Evolutionary conservation across 75 land plant species (phyloP).

Genomic region (Ceratopteris richardii): DNA sequence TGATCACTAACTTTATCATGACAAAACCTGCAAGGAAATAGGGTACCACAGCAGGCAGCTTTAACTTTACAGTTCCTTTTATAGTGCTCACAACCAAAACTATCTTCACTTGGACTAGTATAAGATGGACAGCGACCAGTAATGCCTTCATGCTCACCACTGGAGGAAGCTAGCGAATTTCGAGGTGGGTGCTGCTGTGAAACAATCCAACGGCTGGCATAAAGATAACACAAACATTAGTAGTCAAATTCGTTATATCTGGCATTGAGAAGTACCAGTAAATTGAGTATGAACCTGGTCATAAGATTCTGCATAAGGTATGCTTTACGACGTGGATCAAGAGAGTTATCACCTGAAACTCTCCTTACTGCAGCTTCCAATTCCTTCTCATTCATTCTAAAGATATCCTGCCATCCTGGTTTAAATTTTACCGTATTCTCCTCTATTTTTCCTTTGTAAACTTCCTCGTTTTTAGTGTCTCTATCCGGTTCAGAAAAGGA

Average conservation of each 20-base stretch:
- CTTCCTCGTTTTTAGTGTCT: neutral
- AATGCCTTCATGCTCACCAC: conserved; percentile 26
- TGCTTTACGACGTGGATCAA: conserved; percentile 57
- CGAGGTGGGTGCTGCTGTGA: conserved; percentile 29
- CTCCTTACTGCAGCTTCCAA: conserved; percentile 59
- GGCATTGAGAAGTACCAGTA: no score
- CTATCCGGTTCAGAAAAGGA: no score
- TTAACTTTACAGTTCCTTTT: conserved; percentile 70
- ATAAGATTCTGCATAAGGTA: conserved; percentile 64
- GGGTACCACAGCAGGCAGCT: conserved; percentile 54
- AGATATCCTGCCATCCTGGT: conserved; percentile 39
- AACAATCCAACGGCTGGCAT: conserved; percentile 64
- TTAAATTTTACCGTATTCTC: conserved; percentile 18
- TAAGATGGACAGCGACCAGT: conserved; percentile 55
- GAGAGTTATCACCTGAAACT: conserved; percentile 57
- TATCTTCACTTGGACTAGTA: conserved; percentile 27
- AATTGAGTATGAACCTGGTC: conserved; percentile 55
- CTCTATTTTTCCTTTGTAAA: conserved; percentile 10
- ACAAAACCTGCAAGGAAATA: conserved; percentile 52
- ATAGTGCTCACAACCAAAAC: conserved; percentile 74
- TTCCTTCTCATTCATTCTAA: conserved; percentile 60
- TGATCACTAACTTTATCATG: conserved; percentile 73
- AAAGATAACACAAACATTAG: no score
- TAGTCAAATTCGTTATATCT: no score
- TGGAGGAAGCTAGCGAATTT: neutral